phyloP scores from a whole-genome alignment of 164 flowering plant species.

The Umbellularia californica region DNA sequence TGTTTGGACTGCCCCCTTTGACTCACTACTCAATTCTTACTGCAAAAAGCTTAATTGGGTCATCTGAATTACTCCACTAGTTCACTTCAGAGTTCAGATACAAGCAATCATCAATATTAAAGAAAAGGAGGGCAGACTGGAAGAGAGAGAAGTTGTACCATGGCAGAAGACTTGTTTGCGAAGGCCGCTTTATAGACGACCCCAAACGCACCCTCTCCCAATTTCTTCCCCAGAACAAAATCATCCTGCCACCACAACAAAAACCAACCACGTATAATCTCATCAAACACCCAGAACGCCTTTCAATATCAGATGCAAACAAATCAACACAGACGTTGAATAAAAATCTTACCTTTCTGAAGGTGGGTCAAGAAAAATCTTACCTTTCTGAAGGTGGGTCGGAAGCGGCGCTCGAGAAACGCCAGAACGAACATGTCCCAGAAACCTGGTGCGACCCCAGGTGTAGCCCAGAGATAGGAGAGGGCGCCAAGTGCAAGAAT shows the following conservation, averaged over 20 bases:
- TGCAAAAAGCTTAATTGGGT: no score
- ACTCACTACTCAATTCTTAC: no score
- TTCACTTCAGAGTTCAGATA: no score
- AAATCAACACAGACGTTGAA: neutral
- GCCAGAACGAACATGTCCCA: slow-evolving; percentile 99
- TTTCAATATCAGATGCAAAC: no score
- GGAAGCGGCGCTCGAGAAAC: slow-evolving; percentile 75
- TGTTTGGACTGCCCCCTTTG: no score
- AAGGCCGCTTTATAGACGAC: slow-evolving; percentile 71
- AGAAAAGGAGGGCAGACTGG: neutral
- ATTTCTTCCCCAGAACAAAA: slow-evolving; percentile 82
- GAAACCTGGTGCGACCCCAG: slow-evolving; percentile 99
- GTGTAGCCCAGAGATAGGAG: slow-evolving; percentile 99
- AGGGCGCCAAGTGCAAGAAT: slow-evolving; percentile 65
- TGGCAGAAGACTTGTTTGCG: slow-evolving; percentile 32
- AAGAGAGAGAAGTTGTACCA: neutral
- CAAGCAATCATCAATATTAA: no score
- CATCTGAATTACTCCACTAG: no score
- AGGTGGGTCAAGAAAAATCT: slow-evolving; percentile 49
- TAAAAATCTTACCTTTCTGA: slow-evolving; percentile 49
- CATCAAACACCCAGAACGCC: neutral
- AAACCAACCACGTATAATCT: neutral
- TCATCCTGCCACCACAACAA: slow-evolving; percentile 61
- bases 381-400: slow-evolving; percentile 87
- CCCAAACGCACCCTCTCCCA: slow-evolving; percentile 98